Evolutionary conservation across 1,139 yeast species (phyloP), one percentile per base, ranked within the genome.

Genomic region (Magnusiomyces ingens): DNA sequence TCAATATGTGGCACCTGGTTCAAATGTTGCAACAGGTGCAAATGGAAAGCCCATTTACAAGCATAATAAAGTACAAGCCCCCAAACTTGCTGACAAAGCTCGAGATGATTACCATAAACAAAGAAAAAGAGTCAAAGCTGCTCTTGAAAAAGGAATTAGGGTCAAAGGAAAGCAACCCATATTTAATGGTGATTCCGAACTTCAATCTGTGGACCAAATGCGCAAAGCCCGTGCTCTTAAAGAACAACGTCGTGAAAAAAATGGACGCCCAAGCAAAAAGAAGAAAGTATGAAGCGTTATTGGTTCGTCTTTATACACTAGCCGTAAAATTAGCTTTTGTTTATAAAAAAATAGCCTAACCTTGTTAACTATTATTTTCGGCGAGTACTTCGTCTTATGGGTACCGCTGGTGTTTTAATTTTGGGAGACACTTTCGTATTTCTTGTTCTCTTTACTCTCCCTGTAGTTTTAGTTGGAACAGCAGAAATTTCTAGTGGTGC

Each of bases 81-180:
- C 99, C 49, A 87, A 82, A 67, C 73, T 85, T 50, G 96, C 98
- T 12, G 97, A 90, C 66, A 90, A 80, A 71, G 82, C 75, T 62
- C 81, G 99, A 70, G 96, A 91, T 66, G 94, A 94, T 69, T 94
- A 80, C 70, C 79, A 83, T 57, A 77, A 77, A 61, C 96, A 93
- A 68, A 84, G 86, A 80, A 82, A 84, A 75, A 85, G 87, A 72
- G 93, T 88, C 52, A 81, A 80, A 50, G 82, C 81, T 62, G 98
- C 98, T 3, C 66, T 84, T 60, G 95, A 85, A 12, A 75, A 82
- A 55, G 97, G 98, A 50, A 67, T 79, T 43, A 68, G 70, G 32
- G 89, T 88, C 54, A 88, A 84, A 73, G 97, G 97, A 6, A 45
- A 51, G 15, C 54, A 55, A 17, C 45, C 54, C 19, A 53, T 49